Evolutionary conservation across 129 eudicot species (phyloP).

Genomic region (Lactuca saligna): DNA sequence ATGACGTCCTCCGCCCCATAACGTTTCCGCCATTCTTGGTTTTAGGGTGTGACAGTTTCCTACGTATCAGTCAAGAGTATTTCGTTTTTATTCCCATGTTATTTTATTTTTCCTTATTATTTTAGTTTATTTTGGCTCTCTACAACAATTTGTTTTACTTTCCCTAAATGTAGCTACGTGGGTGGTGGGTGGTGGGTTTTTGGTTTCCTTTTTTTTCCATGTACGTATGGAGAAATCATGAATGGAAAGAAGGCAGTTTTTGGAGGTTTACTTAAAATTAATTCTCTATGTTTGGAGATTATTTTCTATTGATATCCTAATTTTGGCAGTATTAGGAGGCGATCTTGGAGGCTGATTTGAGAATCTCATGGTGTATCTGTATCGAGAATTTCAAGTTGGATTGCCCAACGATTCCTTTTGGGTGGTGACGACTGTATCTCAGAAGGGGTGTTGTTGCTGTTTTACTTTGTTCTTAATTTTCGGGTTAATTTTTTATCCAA

Average conservation of each 20-base stretch:
- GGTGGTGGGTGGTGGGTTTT: constrained; percentile 2
- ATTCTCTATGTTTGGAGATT: too few relatives aligned
- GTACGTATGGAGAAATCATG: background rate
- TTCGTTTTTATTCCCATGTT: background rate
- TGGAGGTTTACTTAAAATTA: too few relatives aligned
- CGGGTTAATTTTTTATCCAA: too few relatives aligned
- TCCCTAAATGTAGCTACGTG: constrained; percentile 21
- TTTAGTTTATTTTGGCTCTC: constrained; percentile 6
- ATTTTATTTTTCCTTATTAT: constrained; percentile 10
- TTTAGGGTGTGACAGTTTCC: too few relatives aligned
- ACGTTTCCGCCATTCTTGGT: too few relatives aligned
- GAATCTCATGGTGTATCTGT: constrained; percentile 3
- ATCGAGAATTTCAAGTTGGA: constrained; percentile 2
- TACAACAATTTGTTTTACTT: background rate
- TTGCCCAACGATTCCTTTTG: background rate
- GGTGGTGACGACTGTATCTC: constrained; percentile 2
- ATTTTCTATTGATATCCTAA: background rate
- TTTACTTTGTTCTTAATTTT: too few relatives aligned
- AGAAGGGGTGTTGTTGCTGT: background rate
- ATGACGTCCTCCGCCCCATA: too few relatives aligned
- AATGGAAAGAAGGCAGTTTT: too few relatives aligned
- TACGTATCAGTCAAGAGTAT: background rate
- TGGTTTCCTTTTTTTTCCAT: background rate
- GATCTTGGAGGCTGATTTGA: constrained; percentile 21
- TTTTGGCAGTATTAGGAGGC: constrained; percentile 18